Base-by-base conservation (phyloP, 805 yeast genomes). In the Wickerhamomyces alni region DNA sequence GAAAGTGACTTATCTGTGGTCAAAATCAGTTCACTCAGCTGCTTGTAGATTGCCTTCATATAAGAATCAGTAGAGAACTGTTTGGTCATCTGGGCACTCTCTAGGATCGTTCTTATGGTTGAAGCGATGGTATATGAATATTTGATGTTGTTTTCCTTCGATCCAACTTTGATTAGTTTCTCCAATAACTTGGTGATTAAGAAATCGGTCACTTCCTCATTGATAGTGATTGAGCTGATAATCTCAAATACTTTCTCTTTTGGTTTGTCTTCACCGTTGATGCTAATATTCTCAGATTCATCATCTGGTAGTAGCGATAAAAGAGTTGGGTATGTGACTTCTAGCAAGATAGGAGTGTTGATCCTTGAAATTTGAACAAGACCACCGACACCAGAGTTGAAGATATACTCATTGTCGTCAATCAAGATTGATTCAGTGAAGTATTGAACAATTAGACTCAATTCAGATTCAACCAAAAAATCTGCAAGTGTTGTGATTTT, bases 371-470 rank as follows among this genome's bases (percentile, higher is more conserved):
- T 50, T 11, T 59, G 61, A 6, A 72, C 68, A 36, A 88, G 59
- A 0, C 87, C 80, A 9, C 63, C 69, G 18, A 82, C 54, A 12
- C 80, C 69, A 12, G 77, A 78, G 15, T 61, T 62, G 30, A 74
- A 67, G 1, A 85, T 70, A 18, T 74, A 66, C 30, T 74, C 74
- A 31, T 75, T 71, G 11, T 61, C 66, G 45, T 70, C 78, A 13
- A 39, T 60, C n/a, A 80, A 56, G 8, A 85, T 64, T 12, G 78
- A 71, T 31, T 81, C 88, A 4, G 76, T 77, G 28, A 87, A 63
- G 49, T 80, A 77, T 47, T 77, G 85, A 26, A 82, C 74, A 7
- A 85, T 65, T 38, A 85, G 61, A 22, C 77, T 72, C 21, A 75
- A 57, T 48, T 87, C 95, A 38, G 74, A 74, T 4, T 51, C 46